Evolutionary conservation across 2,329 filamentous ascomycete genomes (phyloP).

Genomic region (Neonectria magnoliae): DNA sequence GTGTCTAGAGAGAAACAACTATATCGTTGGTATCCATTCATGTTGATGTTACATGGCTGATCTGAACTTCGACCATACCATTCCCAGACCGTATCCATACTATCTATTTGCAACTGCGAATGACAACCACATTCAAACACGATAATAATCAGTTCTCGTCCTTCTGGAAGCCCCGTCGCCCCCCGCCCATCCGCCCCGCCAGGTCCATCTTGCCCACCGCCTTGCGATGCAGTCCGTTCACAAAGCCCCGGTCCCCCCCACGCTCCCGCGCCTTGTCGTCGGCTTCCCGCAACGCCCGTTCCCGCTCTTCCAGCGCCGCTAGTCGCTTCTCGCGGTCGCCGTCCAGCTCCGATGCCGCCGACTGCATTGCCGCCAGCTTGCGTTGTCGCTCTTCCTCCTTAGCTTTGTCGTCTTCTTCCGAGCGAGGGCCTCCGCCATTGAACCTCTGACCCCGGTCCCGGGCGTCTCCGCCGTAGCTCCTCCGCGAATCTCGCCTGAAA

Average conservation of each 20-base stretch:
- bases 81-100: background rate
- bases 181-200: slow-evolving; percentile 62
- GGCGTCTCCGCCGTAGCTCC: slow-evolving; percentile 33
- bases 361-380: slow-evolving; percentile 79
- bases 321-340: slow-evolving; percentile 75
- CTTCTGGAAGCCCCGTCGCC: slow-evolving; percentile 55
- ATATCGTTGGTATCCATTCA: background rate
- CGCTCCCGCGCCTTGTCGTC: slow-evolving; percentile 73
- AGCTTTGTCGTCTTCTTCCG: slow-evolving; percentile 40
- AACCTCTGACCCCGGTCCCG: slow-evolving; percentile 37
- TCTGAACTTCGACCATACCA: background rate
- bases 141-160: slow-evolving; percentile 56
- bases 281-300: slow-evolving; percentile 70
- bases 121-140: background rate
- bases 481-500: slow-evolving; percentile 18
- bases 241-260: slow-evolving; percentile 72
- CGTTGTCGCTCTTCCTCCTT: slow-evolving; percentile 68
- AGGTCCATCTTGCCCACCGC: slow-evolving; percentile 62
- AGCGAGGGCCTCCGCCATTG: slow-evolving; percentile 32
- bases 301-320: slow-evolving; percentile 71
- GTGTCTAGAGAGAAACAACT: background rate
- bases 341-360: slow-evolving; percentile 75
- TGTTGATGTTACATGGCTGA: background rate
- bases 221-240: slow-evolving; percentile 70
- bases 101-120: background rate